Conservation (phyloP, 2,329 filamentous ascomycete genomes). For the Xylariomycetidae sp. region DNA sequence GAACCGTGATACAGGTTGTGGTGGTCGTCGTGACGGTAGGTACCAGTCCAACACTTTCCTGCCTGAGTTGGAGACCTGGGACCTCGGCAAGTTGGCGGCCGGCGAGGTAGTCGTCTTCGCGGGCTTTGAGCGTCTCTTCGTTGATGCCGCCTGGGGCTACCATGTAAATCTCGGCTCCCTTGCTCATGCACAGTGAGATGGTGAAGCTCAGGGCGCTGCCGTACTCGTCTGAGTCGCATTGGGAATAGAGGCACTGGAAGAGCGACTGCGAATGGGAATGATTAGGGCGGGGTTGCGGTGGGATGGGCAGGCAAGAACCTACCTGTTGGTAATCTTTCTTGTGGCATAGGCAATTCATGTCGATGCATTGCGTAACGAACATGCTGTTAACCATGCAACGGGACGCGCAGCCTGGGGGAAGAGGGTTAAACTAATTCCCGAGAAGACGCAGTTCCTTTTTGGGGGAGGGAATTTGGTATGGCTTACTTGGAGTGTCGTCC, state of each 20-base stretch:
- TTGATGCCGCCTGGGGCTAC: constrained; percentile 16
- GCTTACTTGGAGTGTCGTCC: constrained; percentile 17
- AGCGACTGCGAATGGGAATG: constrained; percentile 16
- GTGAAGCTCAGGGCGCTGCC: constrained; percentile 23
- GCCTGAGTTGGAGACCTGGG: constrained; percentile 21
- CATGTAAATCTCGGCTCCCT: constrained; percentile 27
- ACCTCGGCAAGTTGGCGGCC: constrained; percentile 22
- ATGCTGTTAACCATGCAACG: constrained; percentile 29
- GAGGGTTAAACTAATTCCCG: neutral
- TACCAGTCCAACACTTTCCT: constrained; percentile 24
- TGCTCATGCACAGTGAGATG: constrained; percentile 22
- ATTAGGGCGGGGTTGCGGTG: neutral
- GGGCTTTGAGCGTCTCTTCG: constrained; percentile 19
- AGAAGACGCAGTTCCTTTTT: neutral
- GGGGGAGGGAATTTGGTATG: neutral
- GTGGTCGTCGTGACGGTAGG: constrained; percentile 19
- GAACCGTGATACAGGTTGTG: too few species aligned
- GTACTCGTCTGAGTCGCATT: constrained; percentile 25
- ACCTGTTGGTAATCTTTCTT: constrained; percentile 25
- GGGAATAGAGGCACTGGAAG: constrained; percentile 28
- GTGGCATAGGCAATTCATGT: constrained; percentile 25
- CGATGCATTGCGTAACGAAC: constrained; percentile 26
- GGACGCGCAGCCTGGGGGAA: constrained; percentile 18
- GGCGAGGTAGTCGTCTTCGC: constrained; percentile 26
- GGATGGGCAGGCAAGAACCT: constrained; percentile 1